Percentiles rank a stretch among this genome's conserved stretches.
phyloP scores from a whole-genome alignment of 2,329 filamentous ascomycete genomes.

The Teratosphaeria zuluensis region DNA sequence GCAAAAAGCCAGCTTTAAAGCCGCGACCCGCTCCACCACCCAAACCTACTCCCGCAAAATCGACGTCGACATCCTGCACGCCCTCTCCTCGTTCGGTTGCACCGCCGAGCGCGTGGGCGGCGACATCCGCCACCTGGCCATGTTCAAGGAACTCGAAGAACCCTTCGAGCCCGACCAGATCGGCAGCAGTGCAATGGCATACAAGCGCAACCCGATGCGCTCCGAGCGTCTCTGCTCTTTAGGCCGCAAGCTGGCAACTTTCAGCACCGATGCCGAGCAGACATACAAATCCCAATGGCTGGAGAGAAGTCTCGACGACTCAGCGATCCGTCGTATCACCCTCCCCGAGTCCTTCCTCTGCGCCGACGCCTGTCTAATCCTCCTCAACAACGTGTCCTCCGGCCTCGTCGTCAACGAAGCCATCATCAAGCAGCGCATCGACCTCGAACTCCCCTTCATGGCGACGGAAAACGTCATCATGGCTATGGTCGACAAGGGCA shows the following conservation, averaged over 20 bases:
- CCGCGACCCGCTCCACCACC: conserved; percentile 55
- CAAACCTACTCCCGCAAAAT: conserved; percentile 76
- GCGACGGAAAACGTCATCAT: conserved; percentile 58
- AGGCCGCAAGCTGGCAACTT: conserved; percentile 41
- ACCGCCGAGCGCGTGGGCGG: conserved; percentile 65
- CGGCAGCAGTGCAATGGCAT: conserved; percentile 57
- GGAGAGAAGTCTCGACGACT: conserved; percentile 70
- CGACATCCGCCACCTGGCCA: conserved; percentile 65
- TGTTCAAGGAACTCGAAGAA: conserved; percentile 77
- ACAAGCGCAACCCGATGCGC: conserved; percentile 54
- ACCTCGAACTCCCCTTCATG: conserved; percentile 69
- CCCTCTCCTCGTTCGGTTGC: conserved; percentile 68
- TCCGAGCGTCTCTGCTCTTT: conserved; percentile 53
- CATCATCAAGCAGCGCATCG: conserved; percentile 57
- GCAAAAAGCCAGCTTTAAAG: conserved; percentile 55
- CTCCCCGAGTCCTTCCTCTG: conserved; percentile 41
- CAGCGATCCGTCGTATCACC: conserved; percentile 52
- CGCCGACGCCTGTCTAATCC: conserved; percentile 51
- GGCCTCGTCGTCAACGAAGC: conserved; percentile 69
- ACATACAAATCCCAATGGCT: conserved; percentile 68
- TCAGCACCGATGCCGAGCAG: conserved; percentile 49
- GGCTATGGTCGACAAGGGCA: conserved; percentile 62
- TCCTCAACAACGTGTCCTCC: conserved; percentile 60
- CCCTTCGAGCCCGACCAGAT: conserved; percentile 75
- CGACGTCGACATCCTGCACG: conserved; percentile 70